Percentiles rank a stretch among this genome's conserved stretches.
Evolutionary conservation across 208 protist species (phyloP).

Genomic region (Trypanosoma theileri): DNA sequence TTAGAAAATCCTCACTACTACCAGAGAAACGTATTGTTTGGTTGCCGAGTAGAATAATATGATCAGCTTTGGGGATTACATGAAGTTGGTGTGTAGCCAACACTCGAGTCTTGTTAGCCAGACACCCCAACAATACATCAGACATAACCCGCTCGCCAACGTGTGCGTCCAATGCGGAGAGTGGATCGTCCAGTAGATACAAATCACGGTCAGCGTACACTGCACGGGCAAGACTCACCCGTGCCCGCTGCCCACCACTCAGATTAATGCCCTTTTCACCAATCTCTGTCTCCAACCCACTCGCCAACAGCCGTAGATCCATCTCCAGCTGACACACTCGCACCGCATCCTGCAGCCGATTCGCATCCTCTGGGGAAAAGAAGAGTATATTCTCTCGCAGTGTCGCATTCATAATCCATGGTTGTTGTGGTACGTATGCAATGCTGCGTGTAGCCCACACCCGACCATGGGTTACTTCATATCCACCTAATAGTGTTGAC

Average conservation of each 20-base stretch:
- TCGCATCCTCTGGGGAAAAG: slow-evolving; percentile 51
- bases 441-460: slow-evolving; percentile 41
- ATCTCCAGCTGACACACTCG: slow-evolving; percentile 65
- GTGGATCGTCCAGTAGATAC: slow-evolving; percentile 92
- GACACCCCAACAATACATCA: slow-evolving; percentile 48
- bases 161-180: slow-evolving; percentile 92
- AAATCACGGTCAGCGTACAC: slow-evolving; percentile 85
- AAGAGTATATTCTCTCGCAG: slow-evolving; percentile 93
- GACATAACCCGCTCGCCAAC: slow-evolving; percentile 59
- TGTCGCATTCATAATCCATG: slow-evolving; percentile 93
- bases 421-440: slow-evolving; percentile 89
- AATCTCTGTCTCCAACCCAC: slow-evolving; percentile 88
- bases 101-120: slow-evolving; percentile 84
- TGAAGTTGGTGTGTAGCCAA: slow-evolving; percentile 96
- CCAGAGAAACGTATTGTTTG: slow-evolving; percentile 57
- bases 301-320: slow-evolving; percentile 82
- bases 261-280: slow-evolving; percentile 89
- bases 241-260: slow-evolving; percentile 87
- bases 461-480: slow-evolving; percentile 33
- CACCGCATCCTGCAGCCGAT: slow-evolving; percentile 46
- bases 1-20: slow-evolving; percentile 29
- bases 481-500: slow-evolving; percentile 34
- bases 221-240: slow-evolving; percentile 84
- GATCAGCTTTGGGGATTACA: slow-evolving; percentile 69
- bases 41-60: slow-evolving; percentile 81